These are phyloP conservation scores for Triticum aestivum DNA, from an alignment of 176 grass and related monocot genomes.

Conservation along the genomic window DNA sequence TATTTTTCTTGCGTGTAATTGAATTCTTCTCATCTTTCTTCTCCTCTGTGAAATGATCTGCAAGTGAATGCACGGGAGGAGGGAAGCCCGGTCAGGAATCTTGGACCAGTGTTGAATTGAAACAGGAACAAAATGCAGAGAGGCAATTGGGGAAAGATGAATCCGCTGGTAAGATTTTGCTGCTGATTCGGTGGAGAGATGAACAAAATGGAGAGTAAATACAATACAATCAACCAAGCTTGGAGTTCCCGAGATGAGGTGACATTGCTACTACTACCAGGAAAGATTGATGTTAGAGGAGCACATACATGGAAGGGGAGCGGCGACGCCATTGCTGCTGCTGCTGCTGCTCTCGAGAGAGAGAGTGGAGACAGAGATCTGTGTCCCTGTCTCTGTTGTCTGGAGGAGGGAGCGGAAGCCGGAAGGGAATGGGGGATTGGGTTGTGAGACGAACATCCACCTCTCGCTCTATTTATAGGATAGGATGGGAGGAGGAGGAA, in stretches of 20 bases:
- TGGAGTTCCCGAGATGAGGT: not conserved
- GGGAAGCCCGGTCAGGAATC: too few species aligned
- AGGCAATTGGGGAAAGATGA: not conserved
- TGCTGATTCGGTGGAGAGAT: not conserved
- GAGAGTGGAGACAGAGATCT: not conserved
- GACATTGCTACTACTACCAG: not conserved
- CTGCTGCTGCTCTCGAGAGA: too few species aligned
- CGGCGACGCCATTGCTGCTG: conserved; percentile 47
- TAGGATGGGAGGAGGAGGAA: too few species aligned
- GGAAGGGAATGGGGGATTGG: not conserved
- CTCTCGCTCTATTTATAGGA: not conserved
- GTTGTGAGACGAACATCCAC: not conserved
- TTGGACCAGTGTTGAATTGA: not conserved
- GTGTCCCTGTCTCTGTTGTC: not conserved
- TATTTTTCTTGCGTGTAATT: too few species aligned
- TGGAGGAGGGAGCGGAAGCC: not conserved
- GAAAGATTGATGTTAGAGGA: too few species aligned
- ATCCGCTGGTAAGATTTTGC: too few species aligned
- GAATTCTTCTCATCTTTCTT: too few species aligned
- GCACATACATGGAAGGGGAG: conserved; percentile 40
- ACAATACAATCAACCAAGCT: not conserved
- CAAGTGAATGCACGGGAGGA: too few species aligned
- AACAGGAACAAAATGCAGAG: not conserved
- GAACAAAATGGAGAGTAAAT: not conserved
- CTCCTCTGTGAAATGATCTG: too few species aligned